Conservation (phyloP, 1,139 yeast genomes). For the Pichia cactophila region DNA sequence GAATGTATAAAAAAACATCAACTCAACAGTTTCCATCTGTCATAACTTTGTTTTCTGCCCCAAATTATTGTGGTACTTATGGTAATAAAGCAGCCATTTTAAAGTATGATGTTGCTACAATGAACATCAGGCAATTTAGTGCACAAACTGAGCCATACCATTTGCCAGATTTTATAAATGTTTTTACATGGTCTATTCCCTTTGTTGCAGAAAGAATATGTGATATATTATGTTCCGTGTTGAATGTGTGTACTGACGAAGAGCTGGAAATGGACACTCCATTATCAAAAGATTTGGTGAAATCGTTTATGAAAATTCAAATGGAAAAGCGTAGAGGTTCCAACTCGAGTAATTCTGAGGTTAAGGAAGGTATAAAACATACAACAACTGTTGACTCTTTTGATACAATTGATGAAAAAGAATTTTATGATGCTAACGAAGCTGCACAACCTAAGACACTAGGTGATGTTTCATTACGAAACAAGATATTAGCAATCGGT, state of each 20-base stretch:
- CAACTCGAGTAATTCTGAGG: background rate
- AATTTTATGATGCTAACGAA: background rate
- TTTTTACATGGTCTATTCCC: constrained; percentile 95
- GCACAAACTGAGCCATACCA: constrained; percentile 94
- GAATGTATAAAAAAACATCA: constrained; percentile 85
- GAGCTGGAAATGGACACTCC: constrained; percentile 76
- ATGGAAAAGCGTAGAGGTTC: constrained; percentile 2
- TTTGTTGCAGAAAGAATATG: constrained; percentile 97
- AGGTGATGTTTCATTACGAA: constrained; percentile 56
- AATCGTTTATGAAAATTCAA: constrained; percentile 16
- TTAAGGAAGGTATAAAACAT: background rate
- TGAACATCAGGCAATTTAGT: constrained; percentile 94
- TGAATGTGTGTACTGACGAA: constrained; percentile 92
- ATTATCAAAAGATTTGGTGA: constrained; percentile 29
- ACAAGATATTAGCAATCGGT: constrained; percentile 91
- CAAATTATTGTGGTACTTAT: constrained; percentile 88
- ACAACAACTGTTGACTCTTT: background rate
- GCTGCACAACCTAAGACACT: constrained; percentile 11
- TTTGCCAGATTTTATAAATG: constrained; percentile 97
- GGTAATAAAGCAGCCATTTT: constrained; percentile 94
- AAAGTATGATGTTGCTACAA: constrained; percentile 82
- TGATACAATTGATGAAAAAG: no score
- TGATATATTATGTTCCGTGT: constrained; percentile 83
- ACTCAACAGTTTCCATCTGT: constrained; percentile 90
- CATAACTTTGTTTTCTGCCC: constrained; percentile 91